Percentiles rank a stretch among this genome's conserved stretches.
Conservation (phyloP, 202 grass and related monocot genomes). For the Tripidium arundinaceum region DNA sequence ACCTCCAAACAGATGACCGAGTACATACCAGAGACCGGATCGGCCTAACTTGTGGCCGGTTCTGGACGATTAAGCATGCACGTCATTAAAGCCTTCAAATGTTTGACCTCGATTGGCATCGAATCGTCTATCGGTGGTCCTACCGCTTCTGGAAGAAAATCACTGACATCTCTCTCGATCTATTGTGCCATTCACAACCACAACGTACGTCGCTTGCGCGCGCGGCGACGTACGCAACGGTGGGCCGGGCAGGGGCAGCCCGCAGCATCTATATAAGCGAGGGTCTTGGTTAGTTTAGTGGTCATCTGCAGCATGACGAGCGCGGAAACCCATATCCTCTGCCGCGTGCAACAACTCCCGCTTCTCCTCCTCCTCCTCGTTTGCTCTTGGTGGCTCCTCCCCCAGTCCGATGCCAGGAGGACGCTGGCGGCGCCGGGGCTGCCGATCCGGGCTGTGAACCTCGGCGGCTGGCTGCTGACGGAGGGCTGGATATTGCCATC, state of each 20-base stretch:
- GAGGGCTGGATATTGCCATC: constrained; percentile 83
- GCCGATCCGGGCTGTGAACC: constrained; percentile 56
- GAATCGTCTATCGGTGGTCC: not conserved
- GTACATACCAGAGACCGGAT: too few relatives aligned
- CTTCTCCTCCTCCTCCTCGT: not conserved
- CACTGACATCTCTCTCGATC: not conserved
- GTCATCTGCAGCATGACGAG: not conserved
- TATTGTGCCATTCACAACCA: too few relatives aligned
- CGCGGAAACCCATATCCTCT: not conserved
- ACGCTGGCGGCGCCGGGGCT: not conserved
- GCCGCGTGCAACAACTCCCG: not conserved
- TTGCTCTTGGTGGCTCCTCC: not conserved
- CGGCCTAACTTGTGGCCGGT: too few relatives aligned
- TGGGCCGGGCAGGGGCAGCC: too few relatives aligned
- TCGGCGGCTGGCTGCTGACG: constrained; percentile 78
- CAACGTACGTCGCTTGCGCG: too few relatives aligned
- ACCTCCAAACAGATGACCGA: too few relatives aligned
- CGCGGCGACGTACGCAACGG: too few relatives aligned
- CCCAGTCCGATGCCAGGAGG: not conserved
- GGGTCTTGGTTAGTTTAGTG: not conserved
- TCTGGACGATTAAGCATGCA: too few relatives aligned
- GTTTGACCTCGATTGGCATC: not conserved
- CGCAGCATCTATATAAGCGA: too few relatives aligned
- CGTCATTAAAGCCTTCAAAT: not conserved
- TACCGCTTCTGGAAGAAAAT: not conserved